Evolutionary conservation across 2,329 filamentous ascomycete genomes (phyloP), one percentile per base, ranked within the genome.

Genomic region (Lizonia empirigonia): DNA sequence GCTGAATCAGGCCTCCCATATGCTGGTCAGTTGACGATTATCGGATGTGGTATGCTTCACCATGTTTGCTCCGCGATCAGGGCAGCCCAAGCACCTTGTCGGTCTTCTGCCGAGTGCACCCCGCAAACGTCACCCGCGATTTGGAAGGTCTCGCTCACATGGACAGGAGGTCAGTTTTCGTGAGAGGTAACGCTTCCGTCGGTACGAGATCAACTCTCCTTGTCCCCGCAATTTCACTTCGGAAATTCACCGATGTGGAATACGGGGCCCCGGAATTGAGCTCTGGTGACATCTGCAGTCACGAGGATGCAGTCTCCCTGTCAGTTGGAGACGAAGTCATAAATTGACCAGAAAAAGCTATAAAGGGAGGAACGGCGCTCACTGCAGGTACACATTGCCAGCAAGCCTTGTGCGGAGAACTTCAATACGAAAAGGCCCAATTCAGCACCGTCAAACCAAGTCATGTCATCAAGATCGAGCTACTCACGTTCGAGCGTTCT

Each of bases 401-500:
- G 6, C 32, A 23, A 48, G 23, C 13, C 30, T 32, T 26, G 16
- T 5, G 15, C 8, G n/a, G 3, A 26, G 20, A 29, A 20, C 1
- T 18, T n/a, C 3, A 39, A 40, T 12, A 19, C 16, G 5, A n/a
- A 24, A 38, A 7, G 7, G 22, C 20, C 16, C 2, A 9, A 18
- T n/a, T 13, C 27, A 19, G 13, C 12, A n/a, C 15, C n/a, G 13
- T 22, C 9, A 29, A 7, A 24, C 26, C 33, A 19, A 18, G 39
- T 18, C 20, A 59, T 59, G 56, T 34, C 38, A 36, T 42, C 51
- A 34, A 32, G 38, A 38, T 37, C 40, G 6, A 35, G 26, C 30
- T 23, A 56, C 22, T 15, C 23, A 18, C 46, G 46, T 20, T 38
- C 41, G 18, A 19, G 30, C 24, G 34, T 41, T 34, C 7, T 75